Base-by-base conservation (phyloP, 2,329 filamentous ascomycete species). In the Mycosphaerella sp. region DNA sequence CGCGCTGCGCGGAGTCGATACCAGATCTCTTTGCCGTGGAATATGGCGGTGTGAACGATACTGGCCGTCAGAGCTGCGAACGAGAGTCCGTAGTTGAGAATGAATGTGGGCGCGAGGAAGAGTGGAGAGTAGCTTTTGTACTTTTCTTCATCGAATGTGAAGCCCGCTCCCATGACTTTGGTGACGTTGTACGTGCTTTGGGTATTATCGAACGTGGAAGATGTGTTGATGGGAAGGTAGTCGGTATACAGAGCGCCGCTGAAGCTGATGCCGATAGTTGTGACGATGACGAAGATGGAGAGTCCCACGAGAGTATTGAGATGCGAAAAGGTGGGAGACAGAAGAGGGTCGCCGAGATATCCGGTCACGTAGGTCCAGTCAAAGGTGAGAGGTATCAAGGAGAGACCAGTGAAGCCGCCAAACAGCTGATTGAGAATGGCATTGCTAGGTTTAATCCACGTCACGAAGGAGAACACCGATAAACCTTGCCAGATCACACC, bases 381-480 rank as follows among this genome's bases (percentile, higher is more conserved):
- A 62, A 94, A 93, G 0, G 88, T 93, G 62, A 94, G 64, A 0
- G 88, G 88, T 55, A 94, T 89, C 28, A 94, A 71, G 1, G 88
- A 88, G 10, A 95, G 77, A 2, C 89, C 89, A 1, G 87, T 91
- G n/a, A 82, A 79, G 13, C 91, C 86, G 17, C 89, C 89, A 64
- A 94, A 94, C 57, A 95, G 73, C 66, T 93, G 93, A 21, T 88
- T 85, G 41, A 94, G 73, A 6, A 91, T 81, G 12, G 91, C 86
- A 61, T 85, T 93, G 59, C 88, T 82, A 0, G 89, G 89, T 5
- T 86, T 85, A 65, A 93, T 87, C 89, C 89, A 95, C 2, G 88
- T 94, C 53, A 93, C 75, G 54, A 93, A 84, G 67, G 83, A 93
- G 75, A 94, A 94, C 68, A 90, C 91, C 68, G 87, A 91, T 60